Evolutionary conservation across 2,329 filamentous ascomycete genomes (phyloP).

Genomic region (Alternaria tenuissima): DNA sequence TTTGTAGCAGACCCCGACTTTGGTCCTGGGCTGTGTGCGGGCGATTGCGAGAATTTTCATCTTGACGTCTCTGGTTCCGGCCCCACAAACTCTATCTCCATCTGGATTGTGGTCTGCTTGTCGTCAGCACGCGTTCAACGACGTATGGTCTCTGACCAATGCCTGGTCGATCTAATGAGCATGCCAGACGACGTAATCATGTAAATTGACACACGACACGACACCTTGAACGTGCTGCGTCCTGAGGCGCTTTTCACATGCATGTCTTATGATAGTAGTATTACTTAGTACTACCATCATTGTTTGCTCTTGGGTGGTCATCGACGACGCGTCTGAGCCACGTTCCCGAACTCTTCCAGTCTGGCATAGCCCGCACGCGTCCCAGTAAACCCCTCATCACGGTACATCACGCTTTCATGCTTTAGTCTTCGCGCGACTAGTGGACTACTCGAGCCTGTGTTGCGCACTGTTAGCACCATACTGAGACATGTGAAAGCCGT

Average conservation of each 20-base stretch:
- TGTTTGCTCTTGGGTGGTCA: constrained; percentile 21
- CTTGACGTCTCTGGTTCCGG: constrained; percentile 18
- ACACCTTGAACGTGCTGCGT: constrained; percentile 27
- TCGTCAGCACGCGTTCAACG: constrained; percentile 19
- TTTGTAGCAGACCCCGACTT: not conserved
- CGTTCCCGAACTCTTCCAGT: constrained; percentile 7
- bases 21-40: constrained; percentile 3
- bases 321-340: constrained; percentile 18
- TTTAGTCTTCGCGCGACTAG: constrained; percentile 4
- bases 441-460: constrained; percentile 33
- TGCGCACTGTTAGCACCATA: constrained; percentile 23
- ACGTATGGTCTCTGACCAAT: constrained; percentile 5
- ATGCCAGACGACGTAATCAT: constrained; percentile 3
- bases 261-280: constrained; percentile 15
- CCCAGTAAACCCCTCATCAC: constrained; percentile 18
- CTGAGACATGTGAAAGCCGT: not conserved
- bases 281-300: constrained; percentile 17
- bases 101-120: constrained; percentile 20
- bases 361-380: constrained; percentile 13
- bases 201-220: constrained; percentile 12
- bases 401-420: constrained; percentile 13
- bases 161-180: not conserved
- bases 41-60: not conserved
- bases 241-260: constrained; percentile 19
- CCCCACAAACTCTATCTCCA: constrained; percentile 7